Base-by-base conservation (phyloP, 495 filamentous ascomycete species). In the Penicillium angulare region DNA sequence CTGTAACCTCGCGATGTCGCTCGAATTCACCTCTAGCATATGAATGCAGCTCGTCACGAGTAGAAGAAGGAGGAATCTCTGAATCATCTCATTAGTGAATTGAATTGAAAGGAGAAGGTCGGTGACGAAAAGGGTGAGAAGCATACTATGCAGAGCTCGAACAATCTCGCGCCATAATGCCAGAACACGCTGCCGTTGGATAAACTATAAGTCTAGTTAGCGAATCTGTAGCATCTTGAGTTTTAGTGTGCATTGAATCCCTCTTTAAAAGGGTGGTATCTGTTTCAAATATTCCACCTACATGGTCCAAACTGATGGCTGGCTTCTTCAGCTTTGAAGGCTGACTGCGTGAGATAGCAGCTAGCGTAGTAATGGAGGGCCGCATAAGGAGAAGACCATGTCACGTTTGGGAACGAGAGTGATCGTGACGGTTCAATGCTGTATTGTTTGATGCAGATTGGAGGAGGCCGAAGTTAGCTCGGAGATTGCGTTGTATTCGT, bases 21-120 rank as follows among this genome's bases (percentile, higher is more conserved):
- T 89, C 84, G 61, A 93, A 92, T 56, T 93, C 89, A 36, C 76
- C 70, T 10, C 89, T 79, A 23, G 86, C 90, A 73, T 88, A 92
- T 22, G 70, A 68, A 27, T 77, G 76, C 52, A 90, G 82, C 56
- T 95, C 90, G 40, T 72, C 66, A 18, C 82, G 78, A 9, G 85
- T 79, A 5, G 71, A 52, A 3, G 73, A 74, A 3, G 61, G 63
- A 0, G 77, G 75, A 13, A 79, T 65, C 46, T 64, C 73, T 76
- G 33, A 1, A 27, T 24, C 23, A 15, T 50, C 7, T 43, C 33
- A 17, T 42, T 13, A 34, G 26, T 33, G n/a, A n/a, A n/a, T n/a
- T n/a, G n/a, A 24, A 1, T 23, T 24, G 41, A 20, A 22, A 16
- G 3, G 35, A 40, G 12, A 13, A 15, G 5, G n/a, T 7, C 16